Conservation (phyloP, 495 filamentous ascomycete species). For the Talaromyces ruber region DNA sequence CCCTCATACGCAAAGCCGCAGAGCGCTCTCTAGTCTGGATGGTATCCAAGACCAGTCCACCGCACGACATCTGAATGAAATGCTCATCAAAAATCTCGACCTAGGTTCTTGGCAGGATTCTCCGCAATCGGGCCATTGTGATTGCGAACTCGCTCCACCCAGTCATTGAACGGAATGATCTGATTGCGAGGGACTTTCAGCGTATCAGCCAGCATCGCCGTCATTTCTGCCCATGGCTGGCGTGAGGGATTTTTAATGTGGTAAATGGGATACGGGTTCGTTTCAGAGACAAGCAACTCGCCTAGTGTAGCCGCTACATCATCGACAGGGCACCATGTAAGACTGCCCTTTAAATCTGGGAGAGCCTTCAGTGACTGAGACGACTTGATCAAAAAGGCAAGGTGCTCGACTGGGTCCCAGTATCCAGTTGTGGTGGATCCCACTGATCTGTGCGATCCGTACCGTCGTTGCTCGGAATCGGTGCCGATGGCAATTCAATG, state of each 20-base stretch:
- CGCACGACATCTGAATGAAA: not conserved
- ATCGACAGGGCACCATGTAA: not conserved
- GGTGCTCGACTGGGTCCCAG: no score
- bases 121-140: no score
- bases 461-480: no score
- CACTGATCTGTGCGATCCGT: no score
- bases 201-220: not conserved
- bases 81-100: not conserved
- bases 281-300: not conserved
- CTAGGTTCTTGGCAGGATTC: slow-evolving; percentile 18
- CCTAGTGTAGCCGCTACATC: not conserved
- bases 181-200: not conserved
- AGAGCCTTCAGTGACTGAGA: not conserved
- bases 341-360: not conserved
- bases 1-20: not conserved
- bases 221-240: not conserved
- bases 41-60: not conserved
- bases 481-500: no score
- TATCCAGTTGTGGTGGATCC: no score
- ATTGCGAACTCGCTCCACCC: no score
- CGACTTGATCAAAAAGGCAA: not conserved
- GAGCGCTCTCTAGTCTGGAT: not conserved
- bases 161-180: no score
- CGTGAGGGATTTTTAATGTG: not conserved
- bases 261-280: no score